Evolutionary conservation across 169 alveolate species (phyloP), one percentile per base, ranked within the genome.

Genomic region (Plasmodium blacklocki): DNA sequence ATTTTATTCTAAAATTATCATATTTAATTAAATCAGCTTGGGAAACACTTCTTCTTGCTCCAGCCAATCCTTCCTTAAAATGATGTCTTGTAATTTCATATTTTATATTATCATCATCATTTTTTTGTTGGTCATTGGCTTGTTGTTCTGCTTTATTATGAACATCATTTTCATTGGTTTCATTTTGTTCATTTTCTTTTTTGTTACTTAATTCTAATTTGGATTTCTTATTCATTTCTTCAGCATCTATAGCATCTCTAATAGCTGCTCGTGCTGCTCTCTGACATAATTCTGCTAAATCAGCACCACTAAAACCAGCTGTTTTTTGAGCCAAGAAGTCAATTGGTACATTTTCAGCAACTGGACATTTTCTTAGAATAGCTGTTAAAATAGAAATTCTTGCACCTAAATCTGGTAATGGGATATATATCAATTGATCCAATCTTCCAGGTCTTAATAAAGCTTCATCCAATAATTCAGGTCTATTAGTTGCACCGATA

Each of bases 241-340:
- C 97, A 21, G 93, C 94, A 75, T 94, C 96, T 70, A 97, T 96
- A 18, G 99, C 98, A 90, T 99, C 99, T 90, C 99, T 97, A 74
- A 99, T 98, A 11, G 99, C 99, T n/a, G 99, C 98, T 93, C 99
- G 98, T 19, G 99, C 99, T 3, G 99, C 99, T 70, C 99, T 96
- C 88, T 99, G 99, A 91, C 99, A 98, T 88, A 99, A 94, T 93
- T 99, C 99, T 52, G 99, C 99, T 73, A 99, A 86, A 95, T 99
- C 99, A n/a, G 99, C 99, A 14, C 99, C 99, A 54, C 99, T 97
- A 96, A 99, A 99, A 32, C 99, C 99, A 12, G 98, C 99, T 14
- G 99, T 99, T 80, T 98, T 97, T 93, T 98, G 99, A 26, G 99
- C 99, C 9, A 99, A 92, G 96, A 98, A 99, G 32, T 99, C 97